phyloP scores from a whole-genome alignment of 495 filamentous ascomycete species.

The Barbatosphaeria neglecta region DNA sequence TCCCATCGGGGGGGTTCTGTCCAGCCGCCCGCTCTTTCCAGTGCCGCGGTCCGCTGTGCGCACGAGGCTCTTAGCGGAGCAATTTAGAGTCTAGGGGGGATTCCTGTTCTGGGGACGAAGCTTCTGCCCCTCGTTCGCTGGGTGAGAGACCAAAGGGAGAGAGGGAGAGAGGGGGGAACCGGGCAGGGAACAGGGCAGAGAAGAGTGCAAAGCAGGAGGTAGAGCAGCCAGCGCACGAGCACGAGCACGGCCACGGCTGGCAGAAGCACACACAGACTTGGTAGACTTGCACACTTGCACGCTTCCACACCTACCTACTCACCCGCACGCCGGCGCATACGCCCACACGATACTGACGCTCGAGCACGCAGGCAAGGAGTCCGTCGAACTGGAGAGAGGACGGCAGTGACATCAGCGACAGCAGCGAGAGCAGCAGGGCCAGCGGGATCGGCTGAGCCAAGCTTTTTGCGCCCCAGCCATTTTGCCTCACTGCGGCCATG shows the following conservation, averaged over 20 bases:
- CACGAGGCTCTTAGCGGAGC: not conserved
- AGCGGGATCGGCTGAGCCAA: too few relatives aligned
- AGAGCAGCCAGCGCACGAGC: not conserved
- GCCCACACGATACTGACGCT: not conserved
- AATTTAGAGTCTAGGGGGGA: too few relatives aligned
- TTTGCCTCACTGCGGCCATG: conserved; percentile 13
- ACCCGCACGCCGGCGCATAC: not conserved
- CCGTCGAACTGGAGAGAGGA: too few relatives aligned
- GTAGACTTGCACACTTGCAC: too few relatives aligned
- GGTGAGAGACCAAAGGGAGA: too few relatives aligned
- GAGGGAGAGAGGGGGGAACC: too few relatives aligned
- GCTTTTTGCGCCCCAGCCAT: conserved; percentile 4
- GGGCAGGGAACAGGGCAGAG: too few relatives aligned
- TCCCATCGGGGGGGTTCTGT: not conserved
- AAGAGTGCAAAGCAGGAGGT: not conserved
- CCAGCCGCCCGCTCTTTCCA: not conserved
- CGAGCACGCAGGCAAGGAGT: not conserved
- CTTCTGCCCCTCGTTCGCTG: too few relatives aligned
- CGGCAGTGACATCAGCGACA: not conserved
- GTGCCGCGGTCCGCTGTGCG: not conserved
- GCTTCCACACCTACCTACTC: too few relatives aligned
- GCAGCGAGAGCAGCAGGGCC: too few relatives aligned
- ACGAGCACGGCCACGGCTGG: not conserved
- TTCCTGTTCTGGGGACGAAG: too few relatives aligned
- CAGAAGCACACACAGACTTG: not conserved